Percentiles rank a stretch among this genome's conserved stretches.
Evolutionary conservation across 257 asterid species (phyloP).

Genomic region (Petunia secreta): DNA sequence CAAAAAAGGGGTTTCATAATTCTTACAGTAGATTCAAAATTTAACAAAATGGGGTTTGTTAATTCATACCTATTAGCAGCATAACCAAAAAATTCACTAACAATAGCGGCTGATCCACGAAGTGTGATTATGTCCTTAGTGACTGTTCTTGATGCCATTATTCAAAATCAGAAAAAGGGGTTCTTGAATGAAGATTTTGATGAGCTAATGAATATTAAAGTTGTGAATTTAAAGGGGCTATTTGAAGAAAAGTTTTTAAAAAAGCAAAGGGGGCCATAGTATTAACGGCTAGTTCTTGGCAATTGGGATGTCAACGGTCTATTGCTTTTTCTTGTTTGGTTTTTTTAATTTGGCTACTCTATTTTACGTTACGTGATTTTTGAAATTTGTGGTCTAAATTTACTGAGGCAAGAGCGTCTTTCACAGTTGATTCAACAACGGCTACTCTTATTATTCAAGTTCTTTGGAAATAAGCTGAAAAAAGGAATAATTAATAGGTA

Average conservation of each 20-base stretch:
- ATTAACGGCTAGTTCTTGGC: conserved; percentile 32
- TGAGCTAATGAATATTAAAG: no score
- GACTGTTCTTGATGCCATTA: conserved; percentile 77
- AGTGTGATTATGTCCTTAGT: conserved; percentile 88
- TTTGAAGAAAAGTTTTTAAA: not conserved
- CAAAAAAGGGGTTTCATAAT: no score
- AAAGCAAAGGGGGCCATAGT: not conserved
- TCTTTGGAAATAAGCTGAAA: no score
- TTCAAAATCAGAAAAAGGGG: not conserved
- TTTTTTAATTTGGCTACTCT: no score
- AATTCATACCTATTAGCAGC: conserved; percentile 83
- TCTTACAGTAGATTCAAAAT: no score
- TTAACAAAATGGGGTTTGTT: not conserved
- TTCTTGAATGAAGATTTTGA: not conserved
- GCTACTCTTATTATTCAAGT: no score
- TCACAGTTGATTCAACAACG: no score
- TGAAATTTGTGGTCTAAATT: no score
- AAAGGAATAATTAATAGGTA: no score
- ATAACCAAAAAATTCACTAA: conserved; percentile 90
- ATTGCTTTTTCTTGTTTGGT: not conserved
- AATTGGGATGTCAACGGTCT: conserved; percentile 10
- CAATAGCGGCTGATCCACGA: conserved; percentile 93
- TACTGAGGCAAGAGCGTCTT: no score
- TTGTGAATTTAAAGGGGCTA: no score
- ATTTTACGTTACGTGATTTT: no score